Conservation (phyloP, 2,329 filamentous ascomycete genomes). For the Bertia moriformis region DNA sequence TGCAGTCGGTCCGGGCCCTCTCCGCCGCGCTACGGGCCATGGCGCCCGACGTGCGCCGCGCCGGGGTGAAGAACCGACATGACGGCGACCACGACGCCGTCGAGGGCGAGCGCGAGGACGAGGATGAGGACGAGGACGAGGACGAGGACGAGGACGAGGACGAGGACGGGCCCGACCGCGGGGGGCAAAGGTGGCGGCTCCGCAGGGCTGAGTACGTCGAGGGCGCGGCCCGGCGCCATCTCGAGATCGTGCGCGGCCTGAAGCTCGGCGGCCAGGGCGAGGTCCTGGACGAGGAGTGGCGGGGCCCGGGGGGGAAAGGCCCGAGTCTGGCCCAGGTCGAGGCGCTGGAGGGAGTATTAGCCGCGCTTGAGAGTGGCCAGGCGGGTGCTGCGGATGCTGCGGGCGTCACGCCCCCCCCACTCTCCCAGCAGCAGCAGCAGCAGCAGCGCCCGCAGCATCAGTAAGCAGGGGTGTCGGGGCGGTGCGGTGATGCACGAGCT, state of each 20-base stretch:
- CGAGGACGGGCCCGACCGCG: conserved; percentile 30
- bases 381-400: conserved; percentile 3
- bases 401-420: too few species aligned
- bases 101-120: conserved; percentile 10
- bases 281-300: conserved; percentile 51
- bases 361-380: conserved; percentile 12
- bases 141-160: conserved; percentile 15
- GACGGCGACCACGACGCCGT: conserved; percentile 2
- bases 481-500: too few species aligned
- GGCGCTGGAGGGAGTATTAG: conserved; percentile 34
- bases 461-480: too few species aligned
- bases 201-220: conserved; percentile 76
- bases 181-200: too few species aligned
- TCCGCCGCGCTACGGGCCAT: conserved; percentile 45
- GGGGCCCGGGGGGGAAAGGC: conserved; percentile 34
- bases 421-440: too few species aligned
- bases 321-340: conserved; percentile 38
- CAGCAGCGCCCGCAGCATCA: too few species aligned
- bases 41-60: conserved; percentile 43
- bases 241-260: conserved; percentile 56
- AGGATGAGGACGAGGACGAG: conserved; percentile 17
- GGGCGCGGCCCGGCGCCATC: conserved; percentile 58
- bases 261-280: conserved; percentile 48
- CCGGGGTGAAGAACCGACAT: too few species aligned
- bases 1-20: conserved; percentile 63